Evolutionary conservation across 2,329 filamentous ascomycete species (phyloP), one percentile per base, ranked within the genome.

Genomic region (Fusarium sp.): DNA sequence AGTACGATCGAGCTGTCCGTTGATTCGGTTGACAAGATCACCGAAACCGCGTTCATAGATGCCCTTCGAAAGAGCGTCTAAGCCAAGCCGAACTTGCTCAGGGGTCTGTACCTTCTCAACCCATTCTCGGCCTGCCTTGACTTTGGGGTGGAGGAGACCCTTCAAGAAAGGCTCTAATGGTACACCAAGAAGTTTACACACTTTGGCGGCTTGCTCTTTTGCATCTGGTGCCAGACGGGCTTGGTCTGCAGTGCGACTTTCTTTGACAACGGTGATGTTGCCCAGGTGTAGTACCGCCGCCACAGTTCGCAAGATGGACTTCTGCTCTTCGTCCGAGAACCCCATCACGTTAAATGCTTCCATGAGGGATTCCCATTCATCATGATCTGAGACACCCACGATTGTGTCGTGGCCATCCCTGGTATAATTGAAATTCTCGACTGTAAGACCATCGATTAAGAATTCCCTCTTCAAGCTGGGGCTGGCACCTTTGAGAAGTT

Each of bases 31-130:
- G 5, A 99, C 97, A 7, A 99, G 89, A 74, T 98, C 93, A 33
- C 96, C 95, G 77, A 99, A 99, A 0, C 93, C 93, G 67, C 97
- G 93, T 81, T 99, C 96, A 80, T 99, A 99, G 74, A 99, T 97
- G 83, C 96, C 96, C 82, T 99, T 99, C 12, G 96, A 91, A 20
- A 99, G 86, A 20, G 96, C 95, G 82, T 98, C 94, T 47, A 99
- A 89, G 7, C 93, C 89, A 14, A 98, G 90, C 29, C 94, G 92
- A 47, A 98, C 97, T 80, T 99, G 96, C 73, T 99, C 97, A 0
- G 96, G 95, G 2, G 95, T 98, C 80, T 99, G 96, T 3, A 97
- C 95, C 81, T 98, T 99, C 79, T 98, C 95, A 4, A 99, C 96
- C 96, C 95, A 98, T 83, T 99, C 96, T 57, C 95, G 90, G 25